A percentile compares a stretch with the other conserved stretches of the same genome.
Evolutionary conservation across 495 filamentous ascomycete species (phyloP).

Genomic region (Aspergillus egyptiacus): DNA sequence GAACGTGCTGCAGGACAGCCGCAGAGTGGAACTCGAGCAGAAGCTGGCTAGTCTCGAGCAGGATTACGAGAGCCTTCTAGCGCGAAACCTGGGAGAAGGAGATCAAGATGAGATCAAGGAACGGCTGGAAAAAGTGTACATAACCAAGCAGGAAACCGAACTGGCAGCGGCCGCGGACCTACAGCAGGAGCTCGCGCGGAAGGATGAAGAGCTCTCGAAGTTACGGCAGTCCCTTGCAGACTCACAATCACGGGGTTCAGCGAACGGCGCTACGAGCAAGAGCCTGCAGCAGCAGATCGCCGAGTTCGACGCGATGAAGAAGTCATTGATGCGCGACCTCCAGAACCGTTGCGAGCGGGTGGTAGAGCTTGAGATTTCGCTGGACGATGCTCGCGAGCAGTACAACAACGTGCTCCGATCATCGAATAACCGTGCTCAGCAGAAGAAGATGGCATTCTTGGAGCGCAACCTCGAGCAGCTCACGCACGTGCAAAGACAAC

Average conservation of each 20-base stretch:
- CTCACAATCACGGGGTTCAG: constrained; percentile 55
- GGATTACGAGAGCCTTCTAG: constrained; percentile 75
- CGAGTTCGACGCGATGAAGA: constrained; percentile 99
- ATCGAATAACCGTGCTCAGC: constrained; percentile 94
- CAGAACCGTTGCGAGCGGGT: constrained; percentile 98
- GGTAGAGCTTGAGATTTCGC: constrained; percentile 92
- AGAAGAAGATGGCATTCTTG: constrained; percentile 99
- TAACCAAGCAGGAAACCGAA: constrained; percentile 64
- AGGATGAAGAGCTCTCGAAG: constrained; percentile 69
- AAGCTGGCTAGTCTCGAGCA: constrained; percentile 64
- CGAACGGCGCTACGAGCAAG: constrained; percentile 73
- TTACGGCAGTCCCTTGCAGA: constrained; percentile 72
- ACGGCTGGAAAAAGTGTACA: constrained; percentile 68
- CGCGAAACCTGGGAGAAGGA: constrained; percentile 69
- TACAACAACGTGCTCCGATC: constrained; percentile 96
- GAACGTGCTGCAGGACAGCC: constrained; percentile 56
- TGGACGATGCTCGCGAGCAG: constrained; percentile 95
- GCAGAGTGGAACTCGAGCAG: constrained; percentile 66
- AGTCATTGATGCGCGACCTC: constrained; percentile 95
- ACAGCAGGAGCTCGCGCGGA: constrained; percentile 62
- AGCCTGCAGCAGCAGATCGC: constrained; percentile 96
- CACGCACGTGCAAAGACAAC: constrained; percentile 91
- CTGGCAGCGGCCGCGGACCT: constrained; percentile 64
- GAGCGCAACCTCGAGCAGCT: constrained; percentile 97
- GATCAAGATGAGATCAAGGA: constrained; percentile 80